phyloP scores from a whole-genome alignment of 1,284 basidiomycete genomes.

The Trametes hirsuta region DNA sequence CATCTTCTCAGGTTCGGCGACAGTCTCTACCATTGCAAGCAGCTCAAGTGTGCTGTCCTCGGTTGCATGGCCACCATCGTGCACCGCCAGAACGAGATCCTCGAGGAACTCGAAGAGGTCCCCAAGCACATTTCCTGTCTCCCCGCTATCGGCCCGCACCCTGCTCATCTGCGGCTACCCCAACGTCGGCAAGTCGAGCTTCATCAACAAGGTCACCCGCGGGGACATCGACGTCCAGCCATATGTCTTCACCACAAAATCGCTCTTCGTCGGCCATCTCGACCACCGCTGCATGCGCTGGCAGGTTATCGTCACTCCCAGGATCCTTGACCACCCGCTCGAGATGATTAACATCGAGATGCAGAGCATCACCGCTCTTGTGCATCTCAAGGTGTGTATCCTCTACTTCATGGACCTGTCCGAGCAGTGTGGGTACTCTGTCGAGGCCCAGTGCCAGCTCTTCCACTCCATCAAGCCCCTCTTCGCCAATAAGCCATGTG shows the following conservation, averaged over 20 bases:
- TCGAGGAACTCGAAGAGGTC: conserved; percentile 97
- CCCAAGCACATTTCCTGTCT: conserved; percentile 97
- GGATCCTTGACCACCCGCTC: conserved; percentile 90
- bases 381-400: conserved; percentile 89
- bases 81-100: conserved; percentile 94
- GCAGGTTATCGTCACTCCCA: conserved; percentile 97
- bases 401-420: conserved; percentile 97
- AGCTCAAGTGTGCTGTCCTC: conserved; percentile 92
- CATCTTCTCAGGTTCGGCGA: conserved; percentile 96
- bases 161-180: conserved; percentile 96
- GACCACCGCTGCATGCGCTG: conserved; percentile 98
- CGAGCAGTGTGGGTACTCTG: conserved; percentile 94
- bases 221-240: conserved; percentile 98
- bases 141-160: conserved; percentile 94
- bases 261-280: conserved; percentile 93
- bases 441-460: conserved; percentile 95
- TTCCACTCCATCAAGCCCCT: conserved; percentile 98
- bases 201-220: conserved; percentile 97
- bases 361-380: conserved; percentile 96
- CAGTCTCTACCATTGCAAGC: conserved; percentile 94
- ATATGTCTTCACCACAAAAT: conserved; percentile 98
- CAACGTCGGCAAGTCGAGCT: conserved; percentile 96
- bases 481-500: conserved; percentile 88
- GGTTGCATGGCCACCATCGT: conserved; percentile 98
- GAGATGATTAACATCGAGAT: conserved; percentile 99